Evolutionary conservation across 352 stramenopile species (phyloP).

Genomic region (Phytophthora pluvialis): DNA sequence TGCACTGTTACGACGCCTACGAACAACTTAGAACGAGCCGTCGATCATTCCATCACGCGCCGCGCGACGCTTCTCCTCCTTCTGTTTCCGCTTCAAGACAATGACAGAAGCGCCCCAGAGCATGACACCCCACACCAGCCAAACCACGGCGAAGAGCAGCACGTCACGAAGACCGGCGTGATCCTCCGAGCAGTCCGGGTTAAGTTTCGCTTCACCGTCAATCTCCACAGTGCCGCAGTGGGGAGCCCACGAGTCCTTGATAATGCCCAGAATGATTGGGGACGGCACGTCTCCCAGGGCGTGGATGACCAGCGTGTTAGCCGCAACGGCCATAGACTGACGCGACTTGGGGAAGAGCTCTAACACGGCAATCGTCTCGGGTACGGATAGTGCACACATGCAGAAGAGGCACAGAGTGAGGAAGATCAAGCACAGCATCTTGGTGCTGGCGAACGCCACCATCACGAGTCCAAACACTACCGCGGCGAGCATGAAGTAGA

Average conservation of each 20-base stretch:
- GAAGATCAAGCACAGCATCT: slow-evolving; percentile 68
- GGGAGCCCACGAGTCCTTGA: slow-evolving; percentile 94
- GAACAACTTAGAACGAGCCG: slow-evolving; percentile 25
- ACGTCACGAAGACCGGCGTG: slow-evolving; percentile 65
- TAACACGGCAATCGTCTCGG: slow-evolving; percentile 90
- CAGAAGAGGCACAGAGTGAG: slow-evolving; percentile 75
- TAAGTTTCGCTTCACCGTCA: slow-evolving; percentile 61
- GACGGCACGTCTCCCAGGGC: slow-evolving; percentile 94
- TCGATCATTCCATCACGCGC: slow-evolving; percentile 23
- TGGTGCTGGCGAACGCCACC: slow-evolving; percentile 58
- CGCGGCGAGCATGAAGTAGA: slow-evolving; percentile 66
- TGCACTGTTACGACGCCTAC: slow-evolving; percentile 4
- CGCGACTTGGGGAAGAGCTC: slow-evolving; percentile 88
- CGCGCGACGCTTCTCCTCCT: slow-evolving; percentile 30
- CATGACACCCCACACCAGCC: slow-evolving; percentile 74
- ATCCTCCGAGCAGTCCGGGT: slow-evolving; percentile 70
- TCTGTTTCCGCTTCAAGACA: slow-evolving; percentile 40
- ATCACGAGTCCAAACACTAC: slow-evolving; percentile 66
- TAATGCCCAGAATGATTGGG: slow-evolving; percentile 91
- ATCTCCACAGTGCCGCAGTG: slow-evolving; percentile 80
- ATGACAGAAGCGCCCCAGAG: slow-evolving; percentile 65
- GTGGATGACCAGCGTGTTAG: slow-evolving; percentile 94
- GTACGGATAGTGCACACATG: slow-evolving; percentile 77
- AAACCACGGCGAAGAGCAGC: slow-evolving; percentile 79
- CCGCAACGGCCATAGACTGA: slow-evolving; percentile 90